Conservation (phyloP, 768 basidiomycete genomes). For the Candolleomyces efflorescens region DNA sequence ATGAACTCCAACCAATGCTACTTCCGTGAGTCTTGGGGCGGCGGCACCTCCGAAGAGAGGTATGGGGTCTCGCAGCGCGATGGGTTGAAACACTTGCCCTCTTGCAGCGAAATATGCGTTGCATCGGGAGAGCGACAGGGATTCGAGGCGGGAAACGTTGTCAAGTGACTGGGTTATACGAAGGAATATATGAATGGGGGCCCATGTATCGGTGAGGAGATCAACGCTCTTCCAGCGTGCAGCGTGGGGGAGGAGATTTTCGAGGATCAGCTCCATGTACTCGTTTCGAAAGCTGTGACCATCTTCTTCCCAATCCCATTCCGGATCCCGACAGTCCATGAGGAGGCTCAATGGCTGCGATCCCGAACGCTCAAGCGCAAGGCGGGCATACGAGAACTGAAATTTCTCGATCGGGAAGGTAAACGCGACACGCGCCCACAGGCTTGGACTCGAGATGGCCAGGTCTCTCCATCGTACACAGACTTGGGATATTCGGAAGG, state of each 20-base stretch:
- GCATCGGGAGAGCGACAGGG: slow-evolving; percentile 47
- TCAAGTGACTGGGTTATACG: slow-evolving; percentile 29
- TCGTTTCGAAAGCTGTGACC: slow-evolving; percentile 37
- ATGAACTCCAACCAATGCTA: slow-evolving; percentile 54
- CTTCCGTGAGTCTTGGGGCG: slow-evolving; percentile 26
- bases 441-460: slow-evolving; percentile 35
- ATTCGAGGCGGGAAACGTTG: slow-evolving; percentile 32
- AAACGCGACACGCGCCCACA: slow-evolving; percentile 53
- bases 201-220: slow-evolving; percentile 58
- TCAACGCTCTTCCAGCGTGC: slow-evolving; percentile 44
- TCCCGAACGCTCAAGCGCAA: slow-evolving; percentile 44
- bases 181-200: slow-evolving; percentile 51
- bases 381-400: slow-evolving; percentile 32
- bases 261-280: slow-evolving; percentile 44
- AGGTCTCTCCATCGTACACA: slow-evolving; percentile 48
- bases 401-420: slow-evolving; percentile 35
- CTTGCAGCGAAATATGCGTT: slow-evolving; percentile 51
- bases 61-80: slow-evolving; percentile 32
- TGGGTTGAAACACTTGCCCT: slow-evolving; percentile 42
- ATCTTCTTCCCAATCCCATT: slow-evolving; percentile 51
- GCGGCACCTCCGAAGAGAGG: slow-evolving; percentile 41
- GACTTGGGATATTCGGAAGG: slow-evolving; percentile 39
- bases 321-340: slow-evolving; percentile 56
- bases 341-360: slow-evolving; percentile 43
- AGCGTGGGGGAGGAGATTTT: slow-evolving; percentile 39